Conservation (phyloP, 2,329 filamentous ascomycete genomes). For the Aspergillus novoparasiticus region DNA sequence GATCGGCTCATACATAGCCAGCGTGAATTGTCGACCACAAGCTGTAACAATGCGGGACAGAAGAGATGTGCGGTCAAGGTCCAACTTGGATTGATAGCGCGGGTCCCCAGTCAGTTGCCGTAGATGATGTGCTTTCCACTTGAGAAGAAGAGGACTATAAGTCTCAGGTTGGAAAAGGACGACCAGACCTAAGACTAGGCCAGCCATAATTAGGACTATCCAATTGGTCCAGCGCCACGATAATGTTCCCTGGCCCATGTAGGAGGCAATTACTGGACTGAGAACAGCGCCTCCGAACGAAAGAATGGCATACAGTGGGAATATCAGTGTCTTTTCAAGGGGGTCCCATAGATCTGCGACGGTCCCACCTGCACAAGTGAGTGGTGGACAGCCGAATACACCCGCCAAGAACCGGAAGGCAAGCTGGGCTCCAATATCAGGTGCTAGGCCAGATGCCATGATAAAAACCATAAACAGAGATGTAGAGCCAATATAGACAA, state of each 20-base stretch:
- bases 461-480: constrained; percentile 52
- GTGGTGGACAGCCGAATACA: constrained; percentile 48
- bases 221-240: constrained; percentile 50
- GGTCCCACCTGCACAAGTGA: constrained; percentile 49
- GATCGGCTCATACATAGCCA: constrained; percentile 47
- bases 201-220: constrained; percentile 45
- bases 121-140: constrained; percentile 47
- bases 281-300: constrained; percentile 39
- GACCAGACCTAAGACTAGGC: constrained; percentile 34
- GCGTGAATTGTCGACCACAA: constrained; percentile 45
- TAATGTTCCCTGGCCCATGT: constrained; percentile 16
- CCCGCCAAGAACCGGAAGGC: constrained; percentile 55
- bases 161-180: constrained; percentile 54
- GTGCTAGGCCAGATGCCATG: constrained; percentile 50
- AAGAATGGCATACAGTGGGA: constrained; percentile 53
- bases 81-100: constrained; percentile 46
- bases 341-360: constrained; percentile 51
- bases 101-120: constrained; percentile 45
- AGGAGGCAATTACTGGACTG: constrained; percentile 23
- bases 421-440: constrained; percentile 52
- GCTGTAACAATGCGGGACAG: constrained; percentile 41
- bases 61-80: constrained; percentile 45
- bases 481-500: constrained; percentile 51
- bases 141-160: constrained; percentile 47
- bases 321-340: constrained; percentile 51